A percentile compares a stretch with the other conserved stretches of the same genome.
These are phyloP conservation scores for Coemansia sp. DNA, from an alignment of 192 early-diverging fungal genomes.

Conservation along the genomic window DNA sequence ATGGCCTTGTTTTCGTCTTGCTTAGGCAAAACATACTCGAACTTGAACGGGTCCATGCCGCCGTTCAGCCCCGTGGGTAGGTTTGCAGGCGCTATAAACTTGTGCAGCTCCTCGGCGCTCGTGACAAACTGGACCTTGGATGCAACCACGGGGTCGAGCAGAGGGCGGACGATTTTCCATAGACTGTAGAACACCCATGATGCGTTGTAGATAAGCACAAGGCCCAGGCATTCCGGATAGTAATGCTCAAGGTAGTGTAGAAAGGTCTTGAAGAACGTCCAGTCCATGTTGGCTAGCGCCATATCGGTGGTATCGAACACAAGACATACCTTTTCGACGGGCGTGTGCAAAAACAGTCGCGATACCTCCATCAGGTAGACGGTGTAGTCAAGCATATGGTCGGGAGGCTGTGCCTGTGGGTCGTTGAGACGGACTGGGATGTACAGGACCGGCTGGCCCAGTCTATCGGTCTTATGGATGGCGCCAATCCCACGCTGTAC, in stretches of 20 bases:
- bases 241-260: constrained; percentile 80
- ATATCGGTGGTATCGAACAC: constrained; percentile 83
- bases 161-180: constrained; percentile 80
- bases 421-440: constrained; percentile 59
- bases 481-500: constrained; percentile 58
- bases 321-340: constrained; percentile 64
- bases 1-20: constrained; percentile 55
- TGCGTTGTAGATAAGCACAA: constrained; percentile 79
- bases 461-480: constrained; percentile 54
- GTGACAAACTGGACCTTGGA: constrained; percentile 80
- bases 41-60: constrained; percentile 60
- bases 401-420: constrained; percentile 58
- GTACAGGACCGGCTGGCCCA: constrained; percentile 60
- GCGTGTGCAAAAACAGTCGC: constrained; percentile 56
- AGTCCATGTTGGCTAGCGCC: constrained; percentile 77
- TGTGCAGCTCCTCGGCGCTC: constrained; percentile 58
- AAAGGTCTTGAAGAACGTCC: constrained; percentile 73
- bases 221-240: constrained; percentile 87
- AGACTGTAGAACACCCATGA: constrained; percentile 86
- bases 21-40: constrained; percentile 54
- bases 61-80: constrained; percentile 60
- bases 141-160: constrained; percentile 89
- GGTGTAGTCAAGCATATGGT: constrained; percentile 64
- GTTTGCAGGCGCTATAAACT: constrained; percentile 62
- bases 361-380: constrained; percentile 64